Percentiles rank a stretch among this genome's conserved stretches.
Evolutionary conservation across 176 grass and related monocot genomes (phyloP).

Genomic region (Eragrostis curvula): DNA sequence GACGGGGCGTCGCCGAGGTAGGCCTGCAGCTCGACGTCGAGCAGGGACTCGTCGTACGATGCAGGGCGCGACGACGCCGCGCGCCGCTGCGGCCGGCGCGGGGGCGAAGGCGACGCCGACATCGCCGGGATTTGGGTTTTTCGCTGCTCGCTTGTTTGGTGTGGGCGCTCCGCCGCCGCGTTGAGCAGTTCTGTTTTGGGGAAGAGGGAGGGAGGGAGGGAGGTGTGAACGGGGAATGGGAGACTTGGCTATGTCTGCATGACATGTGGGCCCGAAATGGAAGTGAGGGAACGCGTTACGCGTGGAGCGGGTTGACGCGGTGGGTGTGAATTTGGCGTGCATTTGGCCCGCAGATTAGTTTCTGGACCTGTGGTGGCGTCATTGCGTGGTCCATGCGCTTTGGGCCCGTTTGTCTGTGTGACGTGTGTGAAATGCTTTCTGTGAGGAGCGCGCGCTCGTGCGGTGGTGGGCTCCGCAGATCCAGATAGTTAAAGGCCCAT

Average conservation of each 20-base stretch:
- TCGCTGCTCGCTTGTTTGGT: not conserved
- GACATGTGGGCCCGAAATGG: not conserved
- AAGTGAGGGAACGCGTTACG: not conserved
- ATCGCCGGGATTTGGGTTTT: not conserved
- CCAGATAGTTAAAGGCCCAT: not conserved
- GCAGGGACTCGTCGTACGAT: conserved; percentile 85
- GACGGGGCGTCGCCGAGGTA: conserved; percentile 59
- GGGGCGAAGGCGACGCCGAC: conserved; percentile 29
- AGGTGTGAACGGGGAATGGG: not conserved
- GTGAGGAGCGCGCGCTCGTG: not conserved
- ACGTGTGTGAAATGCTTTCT: too few species aligned
- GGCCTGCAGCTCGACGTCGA: conserved; percentile 61
- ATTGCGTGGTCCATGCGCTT: too few species aligned
- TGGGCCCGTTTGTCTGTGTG: not conserved
- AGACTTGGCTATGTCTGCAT: not conserved
- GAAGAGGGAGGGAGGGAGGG: not conserved
- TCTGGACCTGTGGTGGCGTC: too few species aligned
- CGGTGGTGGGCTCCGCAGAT: not conserved
- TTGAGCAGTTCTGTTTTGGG: not conserved
- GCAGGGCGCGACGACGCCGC: conserved; percentile 35
- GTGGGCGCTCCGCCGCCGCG: not conserved
- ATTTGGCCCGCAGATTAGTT: too few species aligned
- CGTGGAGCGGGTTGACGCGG: not conserved
- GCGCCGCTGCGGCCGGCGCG: conserved; percentile 34
- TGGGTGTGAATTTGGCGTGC: too few species aligned